Base-by-base conservation (phyloP, 805 yeast species). In the Priceomyces medius region DNA sequence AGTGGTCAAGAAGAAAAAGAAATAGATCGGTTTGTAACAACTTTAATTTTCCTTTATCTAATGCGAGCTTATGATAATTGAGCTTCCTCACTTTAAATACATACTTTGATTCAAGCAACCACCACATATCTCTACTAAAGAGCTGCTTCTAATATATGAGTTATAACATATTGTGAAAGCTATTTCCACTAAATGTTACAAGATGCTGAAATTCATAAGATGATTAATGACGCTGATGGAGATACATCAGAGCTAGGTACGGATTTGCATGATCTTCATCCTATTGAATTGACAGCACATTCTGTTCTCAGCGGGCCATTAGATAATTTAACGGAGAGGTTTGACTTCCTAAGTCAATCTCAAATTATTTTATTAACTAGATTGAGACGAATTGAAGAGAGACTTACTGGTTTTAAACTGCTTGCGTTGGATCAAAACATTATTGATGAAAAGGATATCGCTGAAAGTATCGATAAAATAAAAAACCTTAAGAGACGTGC, bases 231-330 rank as follows among this genome's bases (percentile, higher is more conserved):
- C 18, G 16, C 21, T 14, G 16, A 13, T n/a, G 31, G 31, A n/a
- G 21, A 32, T 21, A n/a, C 27, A 21, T 16, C 16, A 5, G 45
- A 31, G 16, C 3, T n/a, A 12, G 40, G 35, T 6, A 14, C 32
- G 9, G 40, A 28, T 3, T 10, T 42, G 9, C 23, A 46, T 24
- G 73, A 74, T 21, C 63, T 79, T 12, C 85, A 80, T 52, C 83
- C 84, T 0, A 70, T 80, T 33, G 86, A 80, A 45, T 63, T 79
- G 20, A 71, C 79, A 2, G 83, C 80, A 0, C 85, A 80, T 46
- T 61, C 78, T 7, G 55, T 80, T 1, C 53, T 80, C 6, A 80
- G 80, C 23, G 74, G 76, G 1, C 74, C 84, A 2, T 57, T 80
- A 7, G 84, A 80, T 31, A 62, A 59, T 3, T 58, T 80, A 18